Conservation (phyloP, 148 eudicot species). For the Rhododendron simsii region DNA sequence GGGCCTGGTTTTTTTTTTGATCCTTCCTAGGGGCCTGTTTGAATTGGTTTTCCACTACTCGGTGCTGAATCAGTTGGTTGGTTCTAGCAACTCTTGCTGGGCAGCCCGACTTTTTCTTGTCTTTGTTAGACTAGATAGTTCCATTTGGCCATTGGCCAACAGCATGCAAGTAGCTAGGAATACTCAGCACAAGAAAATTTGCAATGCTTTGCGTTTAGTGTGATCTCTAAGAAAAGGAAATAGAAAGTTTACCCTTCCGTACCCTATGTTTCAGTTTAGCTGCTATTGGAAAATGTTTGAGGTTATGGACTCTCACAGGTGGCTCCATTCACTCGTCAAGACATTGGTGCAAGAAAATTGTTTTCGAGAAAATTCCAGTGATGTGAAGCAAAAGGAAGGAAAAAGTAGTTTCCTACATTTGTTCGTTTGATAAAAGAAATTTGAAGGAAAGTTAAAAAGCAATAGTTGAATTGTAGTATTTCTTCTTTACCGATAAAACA, state of each 20-base stretch:
- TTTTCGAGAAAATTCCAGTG: too few species aligned
- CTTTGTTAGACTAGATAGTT: neutral
- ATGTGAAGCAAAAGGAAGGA: too few species aligned
- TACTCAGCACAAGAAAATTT: too few species aligned
- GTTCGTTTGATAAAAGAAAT: too few species aligned
- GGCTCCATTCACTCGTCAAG: neutral
- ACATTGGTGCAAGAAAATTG: too few species aligned
- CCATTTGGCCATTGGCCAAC: too few species aligned
- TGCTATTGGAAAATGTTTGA: neutral
- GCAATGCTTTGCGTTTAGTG: too few species aligned
- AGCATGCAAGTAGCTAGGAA: too few species aligned
- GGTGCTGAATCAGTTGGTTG: neutral
- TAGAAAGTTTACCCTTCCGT: neutral
- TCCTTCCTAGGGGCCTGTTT: neutral
- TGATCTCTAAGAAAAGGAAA: too few species aligned
- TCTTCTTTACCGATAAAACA: too few species aligned
- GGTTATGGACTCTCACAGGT: neutral
- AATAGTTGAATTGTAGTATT: too few species aligned
- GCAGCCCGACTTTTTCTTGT: neutral
- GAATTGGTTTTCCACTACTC: neutral
- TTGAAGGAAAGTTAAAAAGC: neutral
- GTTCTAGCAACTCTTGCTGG: neutral
- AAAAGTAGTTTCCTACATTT: neutral
- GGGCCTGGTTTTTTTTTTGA: neutral
- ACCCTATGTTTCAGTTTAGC: neutral